Base-by-base conservation (phyloP, 352 stramenopile genomes). In the Pseudoperonospora humuli region DNA sequence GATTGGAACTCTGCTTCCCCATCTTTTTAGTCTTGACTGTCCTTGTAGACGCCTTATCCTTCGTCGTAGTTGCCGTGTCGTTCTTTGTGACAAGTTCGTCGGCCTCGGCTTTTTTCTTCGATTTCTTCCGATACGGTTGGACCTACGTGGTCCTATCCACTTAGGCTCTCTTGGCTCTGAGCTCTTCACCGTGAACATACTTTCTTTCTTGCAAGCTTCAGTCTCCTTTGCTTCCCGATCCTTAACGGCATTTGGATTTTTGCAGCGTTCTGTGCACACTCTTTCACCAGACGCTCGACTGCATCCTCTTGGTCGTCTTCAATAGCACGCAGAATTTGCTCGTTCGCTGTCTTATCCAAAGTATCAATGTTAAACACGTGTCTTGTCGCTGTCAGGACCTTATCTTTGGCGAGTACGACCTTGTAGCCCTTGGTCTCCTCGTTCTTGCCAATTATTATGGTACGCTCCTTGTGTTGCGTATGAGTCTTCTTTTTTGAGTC, bases 351-450 rank as follows among this genome's bases (percentile, higher is more conserved):
- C 4, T 28, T 15, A 10, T 27, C 31, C 2, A 50, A 11, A 2
- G 31, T 50, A n/a, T 44, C 32, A 15, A 57, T 40, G 14, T 50
- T 45, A 7, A 11, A 13, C 7, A 57, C 39, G 11, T 57, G 49
- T 3, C 39, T 29, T 4, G 37, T 25, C 21, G 14, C 17, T 3
- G 14, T 8, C 5, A 43, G 13, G 2, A 13, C 6, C 0, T 11
- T 19, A 23, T 43, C 37, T n/a, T 21, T 1, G 1, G 11, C 5
- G 5, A 43, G 18, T 20, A 23, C 5, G 0, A 14, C 23, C n/a
- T 18, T 26, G 21, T 34, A 43, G 2, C 24, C 37, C 14, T 43
- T 43, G 13, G 37, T 43, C 1, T 33, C 37, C 5, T 43, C 23
- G 14, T 27, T 24, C 15, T 43, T 24, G 6, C 21, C 13, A 34